A percentile compares a stretch with the other conserved stretches of the same genome.
Evolutionary conservation across 75 land plant genomes (phyloP).

Genomic region (Sequoia sempervirens): DNA sequence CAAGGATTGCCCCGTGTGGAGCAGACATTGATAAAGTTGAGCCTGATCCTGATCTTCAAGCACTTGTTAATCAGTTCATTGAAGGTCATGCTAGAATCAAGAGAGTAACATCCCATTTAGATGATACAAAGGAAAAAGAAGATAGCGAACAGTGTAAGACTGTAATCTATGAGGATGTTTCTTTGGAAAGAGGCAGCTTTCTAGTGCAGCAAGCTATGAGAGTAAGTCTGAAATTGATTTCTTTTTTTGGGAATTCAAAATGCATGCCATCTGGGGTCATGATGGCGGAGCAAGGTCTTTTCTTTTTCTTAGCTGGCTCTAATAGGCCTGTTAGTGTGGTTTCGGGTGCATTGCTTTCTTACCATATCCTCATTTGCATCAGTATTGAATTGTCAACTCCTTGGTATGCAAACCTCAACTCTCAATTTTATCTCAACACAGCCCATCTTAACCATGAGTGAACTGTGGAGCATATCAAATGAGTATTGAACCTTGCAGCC

Average conservation of each 20-base stretch:
- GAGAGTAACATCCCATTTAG: conserved; percentile 34
- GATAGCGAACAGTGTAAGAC: conserved; percentile 19
- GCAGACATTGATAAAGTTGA: not conserved
- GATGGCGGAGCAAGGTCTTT: too few species aligned
- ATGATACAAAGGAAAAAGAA: conserved; percentile 15
- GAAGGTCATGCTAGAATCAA: conserved; percentile 65
- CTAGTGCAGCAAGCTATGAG: conserved; percentile 94
- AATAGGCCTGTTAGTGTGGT: too few species aligned
- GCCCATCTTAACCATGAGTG: too few species aligned
- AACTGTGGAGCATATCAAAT: too few species aligned
- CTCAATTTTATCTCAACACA: too few species aligned
- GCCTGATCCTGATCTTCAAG: conserved; percentile 2
- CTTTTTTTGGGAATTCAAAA: not conserved
- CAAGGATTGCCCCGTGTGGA: conserved; percentile 90
- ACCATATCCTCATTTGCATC: too few species aligned
- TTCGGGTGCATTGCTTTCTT: too few species aligned
- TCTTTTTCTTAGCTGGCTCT: too few species aligned
- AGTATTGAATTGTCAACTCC: too few species aligned
- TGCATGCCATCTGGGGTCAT: not conserved
- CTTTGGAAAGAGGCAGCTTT: conserved; percentile 88
- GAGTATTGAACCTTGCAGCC: too few species aligned
- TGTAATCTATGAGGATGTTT: conserved; percentile 86
- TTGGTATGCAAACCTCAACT: too few species aligned
- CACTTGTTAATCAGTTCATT: not conserved
- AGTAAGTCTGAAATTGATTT: conserved; percentile 33